Base-by-base conservation (phyloP, 176 grass and related monocot species). In the Poa annua region DNA sequence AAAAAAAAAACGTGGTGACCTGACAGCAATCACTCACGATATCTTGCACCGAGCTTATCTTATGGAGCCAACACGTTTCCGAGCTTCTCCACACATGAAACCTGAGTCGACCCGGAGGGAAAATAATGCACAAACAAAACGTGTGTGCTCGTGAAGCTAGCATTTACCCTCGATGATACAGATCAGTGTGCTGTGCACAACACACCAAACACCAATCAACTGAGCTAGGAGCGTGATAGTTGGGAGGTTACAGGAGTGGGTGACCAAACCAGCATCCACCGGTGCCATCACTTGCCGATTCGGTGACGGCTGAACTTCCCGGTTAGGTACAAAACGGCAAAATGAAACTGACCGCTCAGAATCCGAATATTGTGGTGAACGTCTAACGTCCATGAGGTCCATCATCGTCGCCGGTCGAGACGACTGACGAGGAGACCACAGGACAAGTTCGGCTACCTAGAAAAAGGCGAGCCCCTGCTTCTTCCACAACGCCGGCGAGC, bases 401-500 rank as follows among this genome's bases (percentile, higher is more conserved):
- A 8, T 26, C 57, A 26, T 71, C 54, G 0, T 4, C 22, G 20
- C 85, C 21, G 21, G 67, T 41, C 55, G 54, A 7, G 53, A 24
- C 59, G n/a, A n/a, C n/a, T n/a, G n/a, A n/a, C n/a, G 71, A 14
- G 7, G 85, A 60, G 29, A 16, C 71, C 45, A 4, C 13, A n/a
- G 51, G 15, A 78, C 65, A 26, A 26, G 36, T 62, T 39, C 32
- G 70, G 29, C 74, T 84, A 79, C 73, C 57, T 29, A n/a, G 19
- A 16, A 44, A 78, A 71, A 44, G 0, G 45, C 13, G 4, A 20
- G 0, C 5, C 35, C 45, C 26, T n/a, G 34, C 45, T 79, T 73
- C 45, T 79, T 73, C 73, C 66, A 90, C 65, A 79, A 83, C 74
- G 65, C 17, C 20, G 65, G 74, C 25, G 24, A 35, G 70, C 76